A percentile compares a stretch with the other conserved stretches of the same genome.
Conservation (phyloP, 129 eudicot genomes). For the Helianthus tuberosus region DNA sequence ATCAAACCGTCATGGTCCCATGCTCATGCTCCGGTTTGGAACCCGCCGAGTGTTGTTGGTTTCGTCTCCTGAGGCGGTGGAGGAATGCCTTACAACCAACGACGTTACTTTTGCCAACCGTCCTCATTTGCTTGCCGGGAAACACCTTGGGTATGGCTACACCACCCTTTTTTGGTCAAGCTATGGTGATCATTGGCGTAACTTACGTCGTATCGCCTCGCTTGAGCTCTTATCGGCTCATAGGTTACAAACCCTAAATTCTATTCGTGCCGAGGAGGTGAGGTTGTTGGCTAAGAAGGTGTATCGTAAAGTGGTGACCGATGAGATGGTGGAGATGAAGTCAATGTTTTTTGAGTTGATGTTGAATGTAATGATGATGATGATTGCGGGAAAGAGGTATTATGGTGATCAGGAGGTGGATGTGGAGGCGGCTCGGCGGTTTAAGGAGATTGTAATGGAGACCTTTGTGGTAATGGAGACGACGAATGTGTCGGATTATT, state of each 20-base stretch:
- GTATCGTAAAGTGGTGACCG: neutral
- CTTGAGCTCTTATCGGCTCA: constrained; percentile 33
- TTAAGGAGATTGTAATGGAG: constrained; percentile 44
- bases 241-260: constrained; percentile 2
- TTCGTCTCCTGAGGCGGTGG: constrained; percentile 34
- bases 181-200: constrained; percentile 36
- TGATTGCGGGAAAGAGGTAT: constrained; percentile 61
- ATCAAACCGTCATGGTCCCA: constrained; percentile 20
- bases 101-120: constrained; percentile 41
- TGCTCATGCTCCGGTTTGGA: constrained; percentile 26
- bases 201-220: constrained; percentile 24
- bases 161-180: constrained; percentile 29
- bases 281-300: constrained; percentile 12
- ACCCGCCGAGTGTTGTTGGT: constrained; percentile 25
- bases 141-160: constrained; percentile 33
- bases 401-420: constrained; percentile 29
- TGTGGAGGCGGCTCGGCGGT: constrained; percentile 34
- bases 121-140: constrained; percentile 35
- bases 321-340: constrained; percentile 29
- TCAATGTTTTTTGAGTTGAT: constrained; percentile 42
- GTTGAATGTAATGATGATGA: constrained; percentile 54
- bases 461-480: constrained; percentile 27
- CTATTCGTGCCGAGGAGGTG: constrained; percentile 31
- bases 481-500: constrained; percentile 43
- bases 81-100: constrained; percentile 42